Percentiles rank a stretch among this genome's conserved stretches.
Evolutionary conservation across 495 filamentous ascomycete species (phyloP).

Genomic region (Beverwykella pulmonaria): DNA sequence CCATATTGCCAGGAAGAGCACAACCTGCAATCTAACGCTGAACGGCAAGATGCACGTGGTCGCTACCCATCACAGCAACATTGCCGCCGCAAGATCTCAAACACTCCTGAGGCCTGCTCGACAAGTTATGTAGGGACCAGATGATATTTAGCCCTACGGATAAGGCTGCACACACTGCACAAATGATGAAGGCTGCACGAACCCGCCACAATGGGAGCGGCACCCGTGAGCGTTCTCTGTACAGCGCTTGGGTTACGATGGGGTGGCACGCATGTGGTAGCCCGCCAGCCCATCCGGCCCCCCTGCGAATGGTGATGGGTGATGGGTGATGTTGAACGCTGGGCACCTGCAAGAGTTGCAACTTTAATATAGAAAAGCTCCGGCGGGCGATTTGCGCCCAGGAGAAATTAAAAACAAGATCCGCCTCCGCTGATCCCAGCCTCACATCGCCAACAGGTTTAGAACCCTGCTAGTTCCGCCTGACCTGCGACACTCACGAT

Average conservation of each 20-base stretch:
- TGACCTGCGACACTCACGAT: conserved; percentile 17
- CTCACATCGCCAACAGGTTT: conserved; percentile 2
- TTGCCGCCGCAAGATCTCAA: neutral
- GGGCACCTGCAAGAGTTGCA: too few species aligned
- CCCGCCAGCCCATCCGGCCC: neutral
- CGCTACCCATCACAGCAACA: neutral
- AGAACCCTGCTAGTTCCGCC: conserved; percentile 11
- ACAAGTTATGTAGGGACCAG: neutral
- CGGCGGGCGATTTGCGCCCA: neutral
- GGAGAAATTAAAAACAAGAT: conserved; percentile 1
- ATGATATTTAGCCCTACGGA: neutral
- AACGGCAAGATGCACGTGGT: neutral
- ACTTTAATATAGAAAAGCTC: neutral
- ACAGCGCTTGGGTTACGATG: neutral
- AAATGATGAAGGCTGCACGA: too few species aligned
- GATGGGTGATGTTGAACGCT: neutral
- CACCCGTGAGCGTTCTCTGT: neutral
- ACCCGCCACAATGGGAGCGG: too few species aligned
- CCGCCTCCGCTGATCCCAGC: neutral
- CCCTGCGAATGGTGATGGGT: neutral
- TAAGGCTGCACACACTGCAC: neutral
- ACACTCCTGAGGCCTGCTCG: neutral
- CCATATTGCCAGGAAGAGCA: neutral
- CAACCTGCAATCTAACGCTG: neutral
- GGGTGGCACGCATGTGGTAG: neutral